Percentiles rank a stretch among this genome's conserved stretches.
phyloP scores from a whole-genome alignment of 2,329 filamentous ascomycete genomes.

The Fusarium sp. region DNA sequence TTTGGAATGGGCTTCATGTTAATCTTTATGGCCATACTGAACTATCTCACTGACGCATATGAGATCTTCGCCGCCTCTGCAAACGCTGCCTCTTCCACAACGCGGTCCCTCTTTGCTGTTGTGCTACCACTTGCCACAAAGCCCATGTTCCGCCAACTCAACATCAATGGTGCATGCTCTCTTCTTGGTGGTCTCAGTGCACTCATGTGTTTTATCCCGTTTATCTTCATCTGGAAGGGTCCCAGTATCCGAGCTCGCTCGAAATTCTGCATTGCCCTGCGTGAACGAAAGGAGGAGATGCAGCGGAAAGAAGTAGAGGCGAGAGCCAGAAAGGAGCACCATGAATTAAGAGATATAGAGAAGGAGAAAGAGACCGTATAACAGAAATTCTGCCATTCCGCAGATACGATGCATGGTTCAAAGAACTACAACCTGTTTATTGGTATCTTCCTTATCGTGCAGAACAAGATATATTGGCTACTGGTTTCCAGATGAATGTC shows the following conservation, averaged over 20 bases:
- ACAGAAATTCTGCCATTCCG: neutral
- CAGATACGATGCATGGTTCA: neutral
- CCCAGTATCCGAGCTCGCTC: conserved; percentile 68
- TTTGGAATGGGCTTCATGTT: conserved; percentile 74
- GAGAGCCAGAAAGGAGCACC: conserved; percentile 50
- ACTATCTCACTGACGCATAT: conserved; percentile 77
- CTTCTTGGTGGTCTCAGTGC: conserved; percentile 65
- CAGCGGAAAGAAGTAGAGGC: conserved; percentile 55
- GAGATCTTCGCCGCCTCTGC: conserved; percentile 77
- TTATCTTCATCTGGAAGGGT: conserved; percentile 68
- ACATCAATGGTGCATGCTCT: conserved; percentile 65
- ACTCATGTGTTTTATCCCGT: conserved; percentile 65
- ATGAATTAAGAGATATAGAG: conserved; percentile 41
- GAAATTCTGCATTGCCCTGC: conserved; percentile 72
- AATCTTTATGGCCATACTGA: conserved; percentile 74
- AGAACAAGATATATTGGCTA: conserved; percentile 21
- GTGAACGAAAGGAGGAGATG: conserved; percentile 64
- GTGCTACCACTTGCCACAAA: conserved; percentile 69
- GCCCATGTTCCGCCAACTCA: conserved; percentile 63
- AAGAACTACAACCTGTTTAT: neutral
- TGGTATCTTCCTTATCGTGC: conserved; percentile 8
- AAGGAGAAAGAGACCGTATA: conserved; percentile 29
- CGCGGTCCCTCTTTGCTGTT: conserved; percentile 93
- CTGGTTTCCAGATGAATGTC: neutral
- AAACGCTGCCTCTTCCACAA: conserved; percentile 87